Evolutionary conservation across 148 eudicot species (phyloP).

Genomic region (Silene uniflora): DNA sequence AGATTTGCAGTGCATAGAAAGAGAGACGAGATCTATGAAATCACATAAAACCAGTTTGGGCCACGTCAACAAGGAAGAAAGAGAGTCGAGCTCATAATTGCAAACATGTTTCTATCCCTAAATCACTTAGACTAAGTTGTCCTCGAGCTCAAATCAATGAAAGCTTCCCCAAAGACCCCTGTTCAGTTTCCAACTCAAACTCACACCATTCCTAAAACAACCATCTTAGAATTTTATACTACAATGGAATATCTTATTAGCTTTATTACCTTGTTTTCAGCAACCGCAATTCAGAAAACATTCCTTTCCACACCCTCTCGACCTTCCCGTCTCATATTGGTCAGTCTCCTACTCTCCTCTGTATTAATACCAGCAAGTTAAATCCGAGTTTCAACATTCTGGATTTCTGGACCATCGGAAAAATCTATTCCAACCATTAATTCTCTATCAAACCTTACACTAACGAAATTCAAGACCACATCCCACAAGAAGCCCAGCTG

Average conservation of each 20-base stretch:
- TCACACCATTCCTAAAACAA: background rate
- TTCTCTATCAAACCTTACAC: background rate
- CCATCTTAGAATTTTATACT: background rate
- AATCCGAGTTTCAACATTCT: background rate
- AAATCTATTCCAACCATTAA: background rate
- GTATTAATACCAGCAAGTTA: background rate
- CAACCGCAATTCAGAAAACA: background rate
- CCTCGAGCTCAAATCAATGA: background rate
- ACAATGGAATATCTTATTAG: background rate
- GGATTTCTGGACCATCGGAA: background rate
- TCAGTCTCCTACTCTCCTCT: background rate
- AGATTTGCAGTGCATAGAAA: background rate
- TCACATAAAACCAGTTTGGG: too few species aligned
- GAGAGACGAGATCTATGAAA: background rate
- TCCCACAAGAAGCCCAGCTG: background rate
- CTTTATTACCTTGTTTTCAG: background rate
- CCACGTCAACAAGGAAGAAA: too few species aligned
- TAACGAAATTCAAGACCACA: background rate
- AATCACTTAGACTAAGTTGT: background rate
- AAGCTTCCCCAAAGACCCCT: background rate
- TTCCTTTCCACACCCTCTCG: background rate
- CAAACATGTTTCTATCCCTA: too few species aligned
- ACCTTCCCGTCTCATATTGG: background rate
- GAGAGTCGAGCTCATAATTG: too few species aligned
- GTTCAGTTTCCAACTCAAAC: background rate